Evolutionary conservation across 805 yeast species (phyloP).

Genomic region (Huiozyma sinensis): DNA sequence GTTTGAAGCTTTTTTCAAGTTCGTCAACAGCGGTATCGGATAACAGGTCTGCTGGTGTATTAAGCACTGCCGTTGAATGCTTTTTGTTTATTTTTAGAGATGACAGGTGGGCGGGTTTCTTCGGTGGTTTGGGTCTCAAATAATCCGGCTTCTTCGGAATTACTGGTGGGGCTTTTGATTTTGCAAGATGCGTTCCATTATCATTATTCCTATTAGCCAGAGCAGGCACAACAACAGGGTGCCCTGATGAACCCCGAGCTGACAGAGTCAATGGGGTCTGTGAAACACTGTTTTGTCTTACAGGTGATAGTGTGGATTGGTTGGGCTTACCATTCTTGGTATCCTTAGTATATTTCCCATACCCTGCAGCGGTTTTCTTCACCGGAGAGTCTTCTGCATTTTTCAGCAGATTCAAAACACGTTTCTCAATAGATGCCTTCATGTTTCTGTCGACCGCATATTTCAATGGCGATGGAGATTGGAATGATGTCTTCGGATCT

Average conservation of each 20-base stretch:
- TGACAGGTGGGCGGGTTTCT: constrained; percentile 36
- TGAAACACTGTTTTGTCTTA: too few relatives aligned
- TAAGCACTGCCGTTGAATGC: background rate
- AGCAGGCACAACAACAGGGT: too few relatives aligned
- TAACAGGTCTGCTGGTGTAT: constrained; percentile 4
- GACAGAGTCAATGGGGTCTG: too few relatives aligned
- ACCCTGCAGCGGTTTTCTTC: constrained; percentile 61
- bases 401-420: constrained; percentile 42
- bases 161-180: constrained; percentile 34
- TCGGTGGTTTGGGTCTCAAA: constrained; percentile 16
- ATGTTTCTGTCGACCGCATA: constrained; percentile 3
- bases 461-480: constrained; percentile 4
- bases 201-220: too few relatives aligned
- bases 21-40: constrained; percentile 33
- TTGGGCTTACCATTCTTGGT: background rate
- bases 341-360: constrained; percentile 59
- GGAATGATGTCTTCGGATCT: background rate
- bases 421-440: constrained; percentile 38
- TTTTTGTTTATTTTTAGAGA: background rate
- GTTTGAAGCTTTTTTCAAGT: constrained; percentile 45
- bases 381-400: constrained; percentile 11
- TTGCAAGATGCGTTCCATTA: background rate
- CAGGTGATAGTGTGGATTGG: background rate
- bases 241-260: too few relatives aligned
- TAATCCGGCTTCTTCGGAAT: constrained; percentile 28